Evolutionary conservation across 306 rosid species (phyloP), one percentile per base, ranked within the genome.

Genomic region (Carpinus viminea): DNA sequence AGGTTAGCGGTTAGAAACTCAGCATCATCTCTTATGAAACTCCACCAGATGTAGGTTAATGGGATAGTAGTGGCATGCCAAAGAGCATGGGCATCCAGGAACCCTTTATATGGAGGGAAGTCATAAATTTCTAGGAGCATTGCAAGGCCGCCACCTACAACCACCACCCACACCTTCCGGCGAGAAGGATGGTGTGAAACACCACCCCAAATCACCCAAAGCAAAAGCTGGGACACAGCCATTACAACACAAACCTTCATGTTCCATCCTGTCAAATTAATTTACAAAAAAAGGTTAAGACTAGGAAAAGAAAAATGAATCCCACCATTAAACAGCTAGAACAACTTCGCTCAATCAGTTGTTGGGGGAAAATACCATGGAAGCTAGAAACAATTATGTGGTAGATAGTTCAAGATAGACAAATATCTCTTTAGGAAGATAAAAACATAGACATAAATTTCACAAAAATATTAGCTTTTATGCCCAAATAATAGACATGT

Each of bases 51-150:
- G 74, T 79, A 87, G 24, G 97, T 90, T 31, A 93, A 76, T 15
- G 98, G 98, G 77, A 93, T 69, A 53, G 92, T 91, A 38, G 90
- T 73, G 80, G 92, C 95, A 34, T 90, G 92, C 95, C 92, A 88
- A 70, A 91, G 81, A 38, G 93, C 91, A 81, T 90, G 93, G 69
- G 95, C 88, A 76, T 93, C 97, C 18, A 88, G 1, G 65, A 87
- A 80, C 41, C 97, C 97, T 76, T 76, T 17, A 75, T 80, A 87
- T 16, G 98, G 97, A 41, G 97, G 91, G 64, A 93, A 91, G 64
- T 93, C 95, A 54, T 85, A 86, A 59, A 87, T 79, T 72, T 90
- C 83, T 52, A 93, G 82, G 57, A 87, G 86, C 84, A 93, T 78
- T 70, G 93, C 94, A 48, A 88, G 79, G 70, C 85, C 91, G 52